Conservation (phyloP, 768 basidiomycete genomes). For the Phanerodontia chrysosporium region DNA sequence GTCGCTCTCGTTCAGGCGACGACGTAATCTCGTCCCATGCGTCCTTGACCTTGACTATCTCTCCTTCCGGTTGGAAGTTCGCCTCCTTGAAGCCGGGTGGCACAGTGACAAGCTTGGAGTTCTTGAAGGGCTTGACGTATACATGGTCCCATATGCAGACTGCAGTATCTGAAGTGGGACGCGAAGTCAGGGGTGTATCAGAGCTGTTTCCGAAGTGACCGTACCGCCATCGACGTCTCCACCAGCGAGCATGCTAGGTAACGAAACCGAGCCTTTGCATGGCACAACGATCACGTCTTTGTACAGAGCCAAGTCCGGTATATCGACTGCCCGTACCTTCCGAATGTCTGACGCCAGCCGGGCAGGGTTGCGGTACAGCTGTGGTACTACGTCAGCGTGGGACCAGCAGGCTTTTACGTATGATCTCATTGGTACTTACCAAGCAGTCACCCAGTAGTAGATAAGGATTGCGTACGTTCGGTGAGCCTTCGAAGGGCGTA, state of each 20-base stretch:
- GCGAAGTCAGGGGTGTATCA: neutral
- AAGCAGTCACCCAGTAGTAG: conserved; percentile 57
- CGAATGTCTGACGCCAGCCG: conserved; percentile 69
- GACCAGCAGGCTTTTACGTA: neutral
- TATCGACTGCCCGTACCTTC: conserved; percentile 56
- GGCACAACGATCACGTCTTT: conserved; percentile 59
- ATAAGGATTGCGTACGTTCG: conserved; percentile 35
- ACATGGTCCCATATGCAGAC: conserved; percentile 26
- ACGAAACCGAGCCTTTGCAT: conserved; percentile 47
- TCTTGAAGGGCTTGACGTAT: conserved; percentile 49
- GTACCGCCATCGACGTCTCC: conserved; percentile 79
- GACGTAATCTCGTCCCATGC: conserved; percentile 34
- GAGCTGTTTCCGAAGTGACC: conserved; percentile 14
- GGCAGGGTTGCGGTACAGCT: conserved; percentile 61
- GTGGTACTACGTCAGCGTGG: neutral
- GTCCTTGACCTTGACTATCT: conserved; percentile 39
- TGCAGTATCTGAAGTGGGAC: conserved; percentile 16
- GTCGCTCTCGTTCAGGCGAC: conserved; percentile 22
- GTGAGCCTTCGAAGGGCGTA: conserved; percentile 23
- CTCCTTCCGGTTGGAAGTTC: conserved; percentile 48
- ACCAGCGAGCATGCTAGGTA: conserved; percentile 68
- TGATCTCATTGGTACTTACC: conserved; percentile 34
- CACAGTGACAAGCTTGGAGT: conserved; percentile 36
- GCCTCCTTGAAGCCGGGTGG: conserved; percentile 37
- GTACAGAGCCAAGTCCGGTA: conserved; percentile 40